Conservation (phyloP, 73 alveolate genomes). For the Paramecium caudatum region DNA sequence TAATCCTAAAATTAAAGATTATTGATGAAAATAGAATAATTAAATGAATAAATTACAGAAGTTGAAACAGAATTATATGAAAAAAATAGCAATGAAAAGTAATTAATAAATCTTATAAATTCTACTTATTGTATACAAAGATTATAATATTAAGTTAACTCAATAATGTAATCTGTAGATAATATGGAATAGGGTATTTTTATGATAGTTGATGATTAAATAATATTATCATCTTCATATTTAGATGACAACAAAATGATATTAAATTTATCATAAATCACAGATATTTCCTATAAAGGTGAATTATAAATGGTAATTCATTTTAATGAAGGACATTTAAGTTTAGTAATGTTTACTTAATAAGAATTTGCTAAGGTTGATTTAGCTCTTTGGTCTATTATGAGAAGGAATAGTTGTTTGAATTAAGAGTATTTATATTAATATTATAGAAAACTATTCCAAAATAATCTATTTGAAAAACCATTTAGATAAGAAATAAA, state of each 20-base stretch:
- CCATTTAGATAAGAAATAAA: conserved; percentile 47
- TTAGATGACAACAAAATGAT: conserved; percentile 5
- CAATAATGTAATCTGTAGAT: background rate
- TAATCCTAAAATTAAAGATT: background rate
- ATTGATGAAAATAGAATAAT: background rate
- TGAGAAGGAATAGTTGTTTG: background rate
- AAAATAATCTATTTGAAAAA: conserved; percentile 19
- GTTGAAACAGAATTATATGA: background rate
- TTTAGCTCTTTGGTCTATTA: conserved; percentile 46
- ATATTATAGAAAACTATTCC: background rate
- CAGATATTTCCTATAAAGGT: background rate
- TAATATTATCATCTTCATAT: background rate
- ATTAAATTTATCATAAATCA: background rate
- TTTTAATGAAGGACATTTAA: conserved; percentile 23
- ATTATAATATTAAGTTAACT: background rate
- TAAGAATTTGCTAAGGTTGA: conserved; percentile 6
- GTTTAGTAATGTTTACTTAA: conserved; percentile 3
- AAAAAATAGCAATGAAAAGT: background rate
- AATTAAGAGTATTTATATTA: background rate
- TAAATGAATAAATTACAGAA: conserved; percentile 31
- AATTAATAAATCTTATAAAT: conserved; percentile 28
- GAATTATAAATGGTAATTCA: background rate
- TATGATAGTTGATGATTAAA: conserved; percentile 12
- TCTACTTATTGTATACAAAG: conserved; percentile 27
- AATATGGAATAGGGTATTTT: conserved; percentile 18